phyloP scores from a whole-genome alignment of 768 basidiomycete genomes.

The Myochromella boudieri region DNA sequence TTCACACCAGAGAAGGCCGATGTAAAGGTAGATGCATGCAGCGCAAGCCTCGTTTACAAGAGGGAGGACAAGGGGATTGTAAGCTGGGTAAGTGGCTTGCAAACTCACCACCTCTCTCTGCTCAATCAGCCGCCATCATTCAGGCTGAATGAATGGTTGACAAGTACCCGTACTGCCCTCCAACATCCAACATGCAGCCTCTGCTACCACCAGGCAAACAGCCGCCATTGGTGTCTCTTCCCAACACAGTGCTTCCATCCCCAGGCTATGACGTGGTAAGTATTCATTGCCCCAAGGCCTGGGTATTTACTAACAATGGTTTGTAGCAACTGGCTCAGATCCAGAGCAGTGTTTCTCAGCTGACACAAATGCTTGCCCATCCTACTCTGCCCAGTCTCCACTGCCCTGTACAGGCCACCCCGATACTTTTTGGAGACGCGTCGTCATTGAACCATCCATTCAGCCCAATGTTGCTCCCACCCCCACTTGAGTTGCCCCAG shows the following conservation, averaged over 20 bases:
- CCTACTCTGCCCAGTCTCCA: not conserved
- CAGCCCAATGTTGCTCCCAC: not conserved
- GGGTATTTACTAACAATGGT: not conserved
- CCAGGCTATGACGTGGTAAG: not conserved
- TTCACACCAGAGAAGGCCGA: not conserved
- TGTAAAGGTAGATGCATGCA: not conserved
- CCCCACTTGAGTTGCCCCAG: not conserved
- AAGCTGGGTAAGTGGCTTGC: not conserved
- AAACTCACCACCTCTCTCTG: not conserved
- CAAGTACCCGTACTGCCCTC: not conserved
- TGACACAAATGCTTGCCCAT: not conserved
- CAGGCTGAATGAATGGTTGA: not conserved
- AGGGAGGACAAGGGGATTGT: not conserved
- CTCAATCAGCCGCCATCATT: not conserved
- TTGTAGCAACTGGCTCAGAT: not conserved
- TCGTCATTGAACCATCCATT: not conserved
- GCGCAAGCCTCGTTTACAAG: not conserved
- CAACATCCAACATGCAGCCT: not conserved
- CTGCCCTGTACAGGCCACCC: not conserved
- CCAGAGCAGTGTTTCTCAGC: not conserved
- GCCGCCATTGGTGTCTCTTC: too few species aligned
- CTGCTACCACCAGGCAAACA: not conserved
- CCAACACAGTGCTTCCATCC: too few species aligned
- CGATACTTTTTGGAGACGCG: not conserved
- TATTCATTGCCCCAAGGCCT: not conserved